Percentiles rank a stretch among this genome's conserved stretches.
phyloP scores from a whole-genome alignment of 805 yeast genomes.

The Cyberlindnera suaveolens region DNA sequence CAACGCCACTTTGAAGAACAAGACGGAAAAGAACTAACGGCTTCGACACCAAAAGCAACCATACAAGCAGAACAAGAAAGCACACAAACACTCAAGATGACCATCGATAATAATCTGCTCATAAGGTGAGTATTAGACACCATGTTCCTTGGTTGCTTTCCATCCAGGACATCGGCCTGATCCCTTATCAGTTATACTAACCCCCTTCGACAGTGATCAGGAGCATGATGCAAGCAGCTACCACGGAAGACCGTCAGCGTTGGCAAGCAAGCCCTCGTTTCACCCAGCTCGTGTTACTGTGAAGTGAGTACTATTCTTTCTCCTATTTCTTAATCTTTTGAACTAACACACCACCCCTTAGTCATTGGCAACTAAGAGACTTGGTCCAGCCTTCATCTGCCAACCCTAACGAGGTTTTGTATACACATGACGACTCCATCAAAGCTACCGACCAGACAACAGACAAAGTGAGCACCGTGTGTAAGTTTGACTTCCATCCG shows the following conservation, averaged over 20 bases:
- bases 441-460: conserved; percentile 36
- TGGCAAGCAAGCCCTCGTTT: conserved; percentile 14
- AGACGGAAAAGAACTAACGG: not conserved
- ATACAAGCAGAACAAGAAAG: not conserved
- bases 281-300: conserved; percentile 30
- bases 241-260: conserved; percentile 12
- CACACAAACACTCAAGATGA: not conserved
- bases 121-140: not conserved
- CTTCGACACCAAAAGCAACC: not conserved
- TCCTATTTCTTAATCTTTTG: not conserved
- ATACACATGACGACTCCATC: conserved; percentile 52
- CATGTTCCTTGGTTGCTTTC: not conserved
- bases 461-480: conserved; percentile 29
- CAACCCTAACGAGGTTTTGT: conserved; percentile 41
- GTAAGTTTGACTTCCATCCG: conserved; percentile 58
- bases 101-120: conserved; percentile 1
- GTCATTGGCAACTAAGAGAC: conserved; percentile 81
- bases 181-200: not conserved
- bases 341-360: conserved; percentile 2
- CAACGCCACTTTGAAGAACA: too few species aligned
- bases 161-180: not conserved
- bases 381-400: conserved; percentile 48
- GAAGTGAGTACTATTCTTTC: conserved; percentile 24
- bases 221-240: not conserved
- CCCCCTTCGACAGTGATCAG: not conserved